These are phyloP conservation scores for Leishmania tarentolae DNA, from an alignment of 208 protist genomes.

Conservation along the genomic window DNA sequence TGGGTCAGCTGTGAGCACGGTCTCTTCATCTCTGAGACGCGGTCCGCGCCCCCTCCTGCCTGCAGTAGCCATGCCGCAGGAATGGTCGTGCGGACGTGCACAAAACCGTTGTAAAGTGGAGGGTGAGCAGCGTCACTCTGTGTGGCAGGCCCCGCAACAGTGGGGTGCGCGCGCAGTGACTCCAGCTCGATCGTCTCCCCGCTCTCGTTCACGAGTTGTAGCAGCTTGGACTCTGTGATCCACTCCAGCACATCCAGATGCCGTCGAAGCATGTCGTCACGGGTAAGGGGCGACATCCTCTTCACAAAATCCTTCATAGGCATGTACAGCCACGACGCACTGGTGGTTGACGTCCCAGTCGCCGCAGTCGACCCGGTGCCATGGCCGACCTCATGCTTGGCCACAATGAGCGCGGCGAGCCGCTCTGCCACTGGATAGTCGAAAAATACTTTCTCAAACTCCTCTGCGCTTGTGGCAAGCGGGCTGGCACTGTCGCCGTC, in stretches of 20 bases:
- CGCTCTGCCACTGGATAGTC: slow-evolving; percentile 45
- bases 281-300: slow-evolving; percentile 41
- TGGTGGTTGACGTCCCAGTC: neutral
- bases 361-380: neutral
- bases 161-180: neutral
- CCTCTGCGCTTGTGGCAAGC: neutral
- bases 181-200: slow-evolving; percentile 1
- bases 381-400: slow-evolving; percentile 15
- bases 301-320: slow-evolving; percentile 58
- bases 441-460: slow-evolving; percentile 29
- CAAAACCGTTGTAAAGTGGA: slow-evolving; percentile 15
- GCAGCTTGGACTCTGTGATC: slow-evolving; percentile 34
- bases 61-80: slow-evolving; percentile 11
- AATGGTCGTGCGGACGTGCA: slow-evolving; percentile 24
- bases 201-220: slow-evolving; percentile 35
- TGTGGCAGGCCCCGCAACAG: neutral
- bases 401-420: slow-evolving; percentile 47
- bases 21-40: slow-evolving; percentile 1
- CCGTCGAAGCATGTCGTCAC: slow-evolving; percentile 50
- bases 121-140: neutral
- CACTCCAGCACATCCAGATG: slow-evolving; percentile 36
- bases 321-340: slow-evolving; percentile 18
- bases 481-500: neutral
- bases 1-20: neutral
- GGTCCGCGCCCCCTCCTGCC: neutral